Evolutionary conservation across 129 eudicot genomes (phyloP), one percentile per base, ranked within the genome.

Genomic region (Gnaphalium uliginosum): DNA sequence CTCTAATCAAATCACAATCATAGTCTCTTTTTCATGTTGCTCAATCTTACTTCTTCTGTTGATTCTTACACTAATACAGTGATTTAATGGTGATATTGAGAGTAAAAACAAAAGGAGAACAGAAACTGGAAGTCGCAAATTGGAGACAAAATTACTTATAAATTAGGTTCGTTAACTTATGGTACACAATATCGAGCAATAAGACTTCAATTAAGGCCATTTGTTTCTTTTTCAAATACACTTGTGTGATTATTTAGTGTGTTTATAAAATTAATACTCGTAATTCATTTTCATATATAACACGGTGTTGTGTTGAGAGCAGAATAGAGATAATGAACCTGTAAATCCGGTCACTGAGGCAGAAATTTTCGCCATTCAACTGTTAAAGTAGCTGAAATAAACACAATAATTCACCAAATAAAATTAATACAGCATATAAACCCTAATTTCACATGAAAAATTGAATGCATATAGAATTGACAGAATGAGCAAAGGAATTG

Each of bases 341-440:
- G 79, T 66, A 27, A 80, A 79, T 51, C 68, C 41, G 43, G 69
- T 15, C 17, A 65, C 33, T 0, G 63, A 43, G 27, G 43, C 57
- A 73, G 43, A 67, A 29, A 41, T 17, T 67, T 66, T 66, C 0
- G 79, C 70, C 83, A 80, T 80, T 67, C 24, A 30, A 56, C 33
- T 65, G 75, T 29, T 43, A 65, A 74, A 66, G 43, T 43, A 46
- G 18, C 53, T 46, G 53, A 0, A 14, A 13, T 46, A 46, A 13
- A 14, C n/a, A 14, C 53, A 11, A 3, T 14, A 46, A 46, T 46
- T 46, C 53, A 46, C 53, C 53, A 46, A 13, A 11, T n/a, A 46
- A 46, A 46, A 13, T 41, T 10, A 6, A 8, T 41, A 41, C 14
- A 41, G 0, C 53, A 46, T 4, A 46, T 11, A 46, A 46, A 46